Evolutionary conservation across 2,329 filamentous ascomycete genomes (phyloP).

Genomic region (Aspergillus neotritici): DNA sequence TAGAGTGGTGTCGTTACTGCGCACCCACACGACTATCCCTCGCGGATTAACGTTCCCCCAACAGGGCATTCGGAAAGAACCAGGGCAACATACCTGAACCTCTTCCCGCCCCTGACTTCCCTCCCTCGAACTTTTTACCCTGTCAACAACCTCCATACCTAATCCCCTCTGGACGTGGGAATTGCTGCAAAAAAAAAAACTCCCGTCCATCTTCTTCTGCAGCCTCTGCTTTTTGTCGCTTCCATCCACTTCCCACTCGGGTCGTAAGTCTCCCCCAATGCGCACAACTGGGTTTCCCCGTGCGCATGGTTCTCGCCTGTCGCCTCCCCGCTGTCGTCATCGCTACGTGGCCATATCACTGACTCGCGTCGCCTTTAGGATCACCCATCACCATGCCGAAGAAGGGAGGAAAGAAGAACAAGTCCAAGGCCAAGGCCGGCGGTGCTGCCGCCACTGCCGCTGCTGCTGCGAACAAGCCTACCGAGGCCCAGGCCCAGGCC

Average conservation of each 20-base stretch:
- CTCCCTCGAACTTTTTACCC: not conserved
- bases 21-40: constrained; percentile 2
- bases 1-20: not conserved
- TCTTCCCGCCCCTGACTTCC: constrained; percentile 14
- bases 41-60: constrained; percentile 22
- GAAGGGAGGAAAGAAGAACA: constrained; percentile 30
- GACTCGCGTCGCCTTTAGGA: constrained; percentile 3
- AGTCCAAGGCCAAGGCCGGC: constrained; percentile 25
- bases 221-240: not conserved
- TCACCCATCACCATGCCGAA: constrained; percentile 25
- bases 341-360: constrained; percentile 10
- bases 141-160: too few relatives aligned
- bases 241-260: constrained; percentile 1
- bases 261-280: constrained; percentile 10
- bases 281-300: constrained; percentile 1
- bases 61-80: constrained; percentile 19
- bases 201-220: constrained; percentile 1
- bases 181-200: not conserved
- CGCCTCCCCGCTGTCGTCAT: constrained; percentile 5
- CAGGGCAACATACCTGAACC: constrained; percentile 9
- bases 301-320: not conserved
- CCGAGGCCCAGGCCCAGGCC: constrained; percentile 26
- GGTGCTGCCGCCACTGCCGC: constrained; percentile 19
- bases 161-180: too few relatives aligned
- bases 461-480: constrained; percentile 15